Conservation (phyloP, 306 rosid genomes). For the Hippophae rhamnoides region DNA sequence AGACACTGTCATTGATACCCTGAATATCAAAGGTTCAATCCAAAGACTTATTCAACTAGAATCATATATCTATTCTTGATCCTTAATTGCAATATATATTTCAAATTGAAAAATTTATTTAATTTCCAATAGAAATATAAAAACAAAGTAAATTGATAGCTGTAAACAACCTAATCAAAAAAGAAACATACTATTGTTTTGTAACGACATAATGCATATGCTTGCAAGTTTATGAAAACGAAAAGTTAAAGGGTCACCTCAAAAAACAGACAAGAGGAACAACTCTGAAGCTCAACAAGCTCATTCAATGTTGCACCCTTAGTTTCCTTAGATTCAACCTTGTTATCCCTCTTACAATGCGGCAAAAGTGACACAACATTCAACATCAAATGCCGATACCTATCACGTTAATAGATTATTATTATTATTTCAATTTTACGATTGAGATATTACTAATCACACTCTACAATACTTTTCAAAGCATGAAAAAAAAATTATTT, state of each 20-base stretch:
- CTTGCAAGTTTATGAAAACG: too few relatives aligned
- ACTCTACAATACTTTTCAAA: background rate
- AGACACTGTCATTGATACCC: too few relatives aligned
- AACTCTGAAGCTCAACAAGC: conserved; percentile 75
- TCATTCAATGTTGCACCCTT: conserved; percentile 77
- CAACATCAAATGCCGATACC: conserved; percentile 96
- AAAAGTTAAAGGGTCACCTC: conserved; percentile 34
- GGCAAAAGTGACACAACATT: conserved; percentile 83
- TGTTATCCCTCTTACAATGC: conserved; percentile 90
- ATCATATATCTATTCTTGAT: too few relatives aligned
- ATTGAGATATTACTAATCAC: too few relatives aligned
- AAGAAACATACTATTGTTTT: too few relatives aligned
- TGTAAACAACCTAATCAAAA: too few relatives aligned
- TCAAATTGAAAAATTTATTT: background rate
- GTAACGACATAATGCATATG: too few relatives aligned
- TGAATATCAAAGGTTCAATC: too few relatives aligned
- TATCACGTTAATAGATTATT: background rate
- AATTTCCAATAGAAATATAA: background rate
- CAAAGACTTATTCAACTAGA: too few relatives aligned
- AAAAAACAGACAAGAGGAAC: conserved; percentile 79
- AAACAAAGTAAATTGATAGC: too few relatives aligned
- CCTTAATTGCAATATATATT: too few relatives aligned
- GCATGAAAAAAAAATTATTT: background rate
- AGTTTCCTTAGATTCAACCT: conserved; percentile 50
- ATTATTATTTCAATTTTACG: too few relatives aligned